Evolutionary conservation across 352 stramenopile species (phyloP).

Genomic region (Ochromonadaceae sp.): DNA sequence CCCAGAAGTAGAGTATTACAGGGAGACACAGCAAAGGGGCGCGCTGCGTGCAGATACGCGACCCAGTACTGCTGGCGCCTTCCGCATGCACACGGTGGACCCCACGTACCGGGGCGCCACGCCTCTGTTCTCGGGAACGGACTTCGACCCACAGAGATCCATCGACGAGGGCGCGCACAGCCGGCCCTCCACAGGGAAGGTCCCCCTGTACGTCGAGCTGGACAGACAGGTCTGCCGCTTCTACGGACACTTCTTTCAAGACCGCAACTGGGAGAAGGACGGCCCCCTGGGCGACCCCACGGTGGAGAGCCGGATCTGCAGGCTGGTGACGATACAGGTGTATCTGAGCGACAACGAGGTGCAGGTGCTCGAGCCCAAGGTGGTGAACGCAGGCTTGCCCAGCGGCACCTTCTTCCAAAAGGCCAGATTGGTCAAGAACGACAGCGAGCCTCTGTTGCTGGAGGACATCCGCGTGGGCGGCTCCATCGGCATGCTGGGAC

Average conservation of each 20-base stretch:
- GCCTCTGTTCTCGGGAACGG: too few relatives aligned
- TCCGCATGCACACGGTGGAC: too few relatives aligned
- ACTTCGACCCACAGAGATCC: too few relatives aligned
- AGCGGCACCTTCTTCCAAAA: slow-evolving; percentile 46
- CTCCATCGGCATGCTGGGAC: slow-evolving; percentile 14
- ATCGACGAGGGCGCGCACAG: too few relatives aligned
- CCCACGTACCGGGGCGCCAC: too few relatives aligned
- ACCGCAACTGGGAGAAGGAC: slow-evolving; percentile 55
- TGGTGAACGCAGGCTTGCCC: slow-evolving; percentile 57
- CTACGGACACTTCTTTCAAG: slow-evolving; percentile 60
- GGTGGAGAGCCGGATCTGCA: slow-evolving; percentile 39
- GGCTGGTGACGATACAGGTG: neutral
- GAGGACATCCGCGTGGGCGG: slow-evolving; percentile 34
- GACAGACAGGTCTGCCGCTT: slow-evolving; percentile 48
- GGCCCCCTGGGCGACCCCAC: slow-evolving; percentile 50
- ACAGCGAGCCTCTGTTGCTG: slow-evolving; percentile 62
- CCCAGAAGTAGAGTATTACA: too few relatives aligned
- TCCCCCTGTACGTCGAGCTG: slow-evolving; percentile 18
- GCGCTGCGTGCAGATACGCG: too few relatives aligned
- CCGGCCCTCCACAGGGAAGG: neutral
- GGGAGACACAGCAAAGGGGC: too few relatives aligned
- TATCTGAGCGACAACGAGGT: slow-evolving; percentile 56
- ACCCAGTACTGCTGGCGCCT: too few relatives aligned
- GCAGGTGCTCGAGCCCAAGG: slow-evolving; percentile 59
- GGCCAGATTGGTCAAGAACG: slow-evolving; percentile 58